Conservation (phyloP, 257 asterid genomes). For the Petrea volubilis region DNA sequence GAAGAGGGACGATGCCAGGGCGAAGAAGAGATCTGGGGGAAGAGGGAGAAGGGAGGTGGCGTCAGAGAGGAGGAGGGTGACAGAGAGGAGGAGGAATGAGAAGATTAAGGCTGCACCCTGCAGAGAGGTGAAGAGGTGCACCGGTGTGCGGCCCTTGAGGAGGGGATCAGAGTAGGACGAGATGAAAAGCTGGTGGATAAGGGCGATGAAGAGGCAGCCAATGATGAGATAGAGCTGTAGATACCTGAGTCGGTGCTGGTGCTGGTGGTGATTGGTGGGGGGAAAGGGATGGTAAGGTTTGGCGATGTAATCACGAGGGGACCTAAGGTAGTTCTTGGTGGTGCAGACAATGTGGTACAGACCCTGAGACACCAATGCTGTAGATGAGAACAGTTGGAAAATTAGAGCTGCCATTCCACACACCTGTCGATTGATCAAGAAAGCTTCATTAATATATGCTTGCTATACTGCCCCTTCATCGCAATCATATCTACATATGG, state of each 20-base stretch:
- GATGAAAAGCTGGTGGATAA: slow-evolving; percentile 54
- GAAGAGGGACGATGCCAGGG: slow-evolving; percentile 64
- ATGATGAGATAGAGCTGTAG: slow-evolving; percentile 63
- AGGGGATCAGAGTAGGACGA: slow-evolving; percentile 81
- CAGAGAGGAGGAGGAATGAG: slow-evolving; percentile 65
- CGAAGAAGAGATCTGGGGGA: slow-evolving; percentile 70
- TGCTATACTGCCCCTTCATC: background rate
- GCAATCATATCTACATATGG: too few relatives aligned
- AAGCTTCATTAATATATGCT: background rate
- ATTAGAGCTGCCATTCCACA: slow-evolving; percentile 65
- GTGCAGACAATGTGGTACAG: slow-evolving; percentile 75
- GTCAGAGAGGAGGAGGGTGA: slow-evolving; percentile 60
- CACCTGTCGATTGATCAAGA: background rate
- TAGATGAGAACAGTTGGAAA: slow-evolving; percentile 71
- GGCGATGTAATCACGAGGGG: slow-evolving; percentile 76
- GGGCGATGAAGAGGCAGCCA: slow-evolving; percentile 54
- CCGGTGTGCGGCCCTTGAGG: slow-evolving; percentile 79
- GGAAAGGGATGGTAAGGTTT: slow-evolving; percentile 72
- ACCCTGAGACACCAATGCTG: slow-evolving; percentile 65
- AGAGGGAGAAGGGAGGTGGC: slow-evolving; percentile 67
- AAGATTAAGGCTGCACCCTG: slow-evolving; percentile 67
- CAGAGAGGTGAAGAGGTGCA: slow-evolving; percentile 74
- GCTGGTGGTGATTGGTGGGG: slow-evolving; percentile 29
- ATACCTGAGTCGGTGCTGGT: slow-evolving; percentile 46
- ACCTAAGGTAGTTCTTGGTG: slow-evolving; percentile 70